Percentiles rank a stretch among this genome's conserved stretches.
Evolutionary conservation across 2,329 filamentous ascomycete genomes (phyloP).

Genomic region (Diplocarpon rosae): DNA sequence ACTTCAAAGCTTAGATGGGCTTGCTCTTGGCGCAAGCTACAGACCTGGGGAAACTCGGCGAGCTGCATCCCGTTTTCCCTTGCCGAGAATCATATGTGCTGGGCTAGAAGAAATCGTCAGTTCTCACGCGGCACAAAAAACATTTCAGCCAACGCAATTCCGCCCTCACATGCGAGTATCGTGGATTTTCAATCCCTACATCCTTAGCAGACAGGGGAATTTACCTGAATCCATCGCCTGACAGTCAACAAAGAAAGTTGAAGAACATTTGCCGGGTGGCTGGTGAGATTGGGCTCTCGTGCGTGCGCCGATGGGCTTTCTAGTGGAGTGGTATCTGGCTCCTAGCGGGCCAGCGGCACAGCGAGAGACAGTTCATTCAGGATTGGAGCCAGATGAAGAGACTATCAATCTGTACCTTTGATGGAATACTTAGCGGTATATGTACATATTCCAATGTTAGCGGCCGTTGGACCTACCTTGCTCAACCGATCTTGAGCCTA

Average conservation of each 20-base stretch:
- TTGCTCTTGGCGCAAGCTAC: background rate
- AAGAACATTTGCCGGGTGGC: conserved; percentile 1
- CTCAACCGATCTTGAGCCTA: too few relatives aligned
- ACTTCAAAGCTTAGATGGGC: background rate
- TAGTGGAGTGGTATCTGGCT: background rate
- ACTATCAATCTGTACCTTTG: too few relatives aligned
- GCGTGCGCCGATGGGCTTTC: background rate
- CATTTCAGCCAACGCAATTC: conserved; percentile 3
- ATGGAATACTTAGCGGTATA: too few relatives aligned
- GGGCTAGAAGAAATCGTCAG: background rate
- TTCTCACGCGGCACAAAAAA: conserved; percentile 4
- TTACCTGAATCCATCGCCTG: conserved; percentile 1
- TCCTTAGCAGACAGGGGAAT: conserved; percentile 1
- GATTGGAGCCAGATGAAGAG: too few relatives aligned
- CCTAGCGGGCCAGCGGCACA: too few relatives aligned
- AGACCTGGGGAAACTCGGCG: background rate
- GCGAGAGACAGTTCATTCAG: too few relatives aligned
- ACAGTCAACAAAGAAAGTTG: background rate
- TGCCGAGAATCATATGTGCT: background rate
- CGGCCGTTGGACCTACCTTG: too few relatives aligned
- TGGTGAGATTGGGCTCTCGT: conserved; percentile 2
- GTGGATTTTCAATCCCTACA: too few relatives aligned
- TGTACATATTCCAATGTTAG: too few relatives aligned
- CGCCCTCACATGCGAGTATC: conserved; percentile 6
- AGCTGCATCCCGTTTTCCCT: background rate